phyloP scores from a whole-genome alignment of 139 green algal species.

The Tetradesmus lagerheimii region DNA sequence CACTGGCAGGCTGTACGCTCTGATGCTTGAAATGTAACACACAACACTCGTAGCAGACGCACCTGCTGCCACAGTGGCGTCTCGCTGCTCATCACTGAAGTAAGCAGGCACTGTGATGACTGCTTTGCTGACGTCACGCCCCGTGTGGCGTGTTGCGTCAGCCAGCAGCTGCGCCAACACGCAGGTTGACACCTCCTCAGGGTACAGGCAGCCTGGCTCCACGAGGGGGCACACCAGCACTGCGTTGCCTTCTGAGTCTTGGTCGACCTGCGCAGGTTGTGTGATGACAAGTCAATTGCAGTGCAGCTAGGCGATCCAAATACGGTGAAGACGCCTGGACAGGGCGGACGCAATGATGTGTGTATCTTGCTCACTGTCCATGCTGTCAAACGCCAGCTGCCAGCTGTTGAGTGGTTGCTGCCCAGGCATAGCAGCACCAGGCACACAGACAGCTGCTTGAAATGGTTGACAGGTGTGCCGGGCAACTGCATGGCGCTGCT shows the following conservation, averaged over 20 bases:
- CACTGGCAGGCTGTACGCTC: too few relatives aligned
- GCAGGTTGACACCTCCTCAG: conserved; percentile 82
- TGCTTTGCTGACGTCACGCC: conserved; percentile 70
- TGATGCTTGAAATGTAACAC: too few relatives aligned
- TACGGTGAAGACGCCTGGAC: too few relatives aligned
- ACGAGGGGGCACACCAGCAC: conserved; percentile 56
- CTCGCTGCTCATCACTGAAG: conserved; percentile 82
- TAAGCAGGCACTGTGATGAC: conserved; percentile 95
- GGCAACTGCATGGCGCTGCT: background rate
- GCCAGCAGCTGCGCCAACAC: conserved; percentile 76
- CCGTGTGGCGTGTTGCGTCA: conserved; percentile 61
- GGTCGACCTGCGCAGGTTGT: conserved; percentile 45
- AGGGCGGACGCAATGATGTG: too few relatives aligned
- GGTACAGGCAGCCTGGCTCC: conserved; percentile 71
- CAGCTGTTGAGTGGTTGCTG: too few relatives aligned
- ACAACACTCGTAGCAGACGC: too few relatives aligned
- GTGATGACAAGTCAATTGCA: background rate
- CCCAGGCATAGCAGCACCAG: too few relatives aligned
- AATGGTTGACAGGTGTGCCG: too few relatives aligned
- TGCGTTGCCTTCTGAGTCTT: conserved; percentile 60
- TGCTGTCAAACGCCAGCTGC: too few relatives aligned
- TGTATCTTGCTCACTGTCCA: too few relatives aligned
- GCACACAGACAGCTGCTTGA: too few relatives aligned
- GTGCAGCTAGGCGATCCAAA: too few relatives aligned
- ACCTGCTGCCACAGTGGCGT: conserved; percentile 83